A percentile compares a stretch with the other conserved stretches of the same genome.
phyloP scores from a whole-genome alignment of 2,329 filamentous ascomycete species.

The Hysterium pulicare region DNA sequence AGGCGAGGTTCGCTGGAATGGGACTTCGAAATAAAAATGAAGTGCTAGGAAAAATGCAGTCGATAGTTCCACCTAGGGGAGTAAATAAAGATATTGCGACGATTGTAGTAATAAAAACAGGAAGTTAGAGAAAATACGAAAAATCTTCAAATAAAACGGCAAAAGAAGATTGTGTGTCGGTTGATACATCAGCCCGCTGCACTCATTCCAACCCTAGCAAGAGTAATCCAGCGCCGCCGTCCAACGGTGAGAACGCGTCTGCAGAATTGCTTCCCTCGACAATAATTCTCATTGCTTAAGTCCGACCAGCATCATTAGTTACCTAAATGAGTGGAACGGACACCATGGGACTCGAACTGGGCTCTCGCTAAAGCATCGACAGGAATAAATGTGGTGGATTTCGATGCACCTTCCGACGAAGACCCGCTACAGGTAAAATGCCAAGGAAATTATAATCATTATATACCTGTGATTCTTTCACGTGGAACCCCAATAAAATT shows the following conservation, averaged over 20 bases:
- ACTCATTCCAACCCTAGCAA: conserved; percentile 32
- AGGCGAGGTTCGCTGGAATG: too few relatives aligned
- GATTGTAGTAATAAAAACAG: too few relatives aligned
- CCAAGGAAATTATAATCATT: background rate
- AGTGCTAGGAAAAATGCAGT: too few relatives aligned
- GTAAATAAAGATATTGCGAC: too few relatives aligned
- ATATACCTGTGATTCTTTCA: too few relatives aligned
- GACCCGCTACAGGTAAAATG: conserved; percentile 33
- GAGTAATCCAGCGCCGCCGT: conserved; percentile 41
- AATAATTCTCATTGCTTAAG: conserved; percentile 43
- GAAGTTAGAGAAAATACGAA: background rate
- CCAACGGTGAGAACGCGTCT: conserved; percentile 40
- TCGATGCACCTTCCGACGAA: conserved; percentile 32
- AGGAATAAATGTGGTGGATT: conserved; percentile 31
- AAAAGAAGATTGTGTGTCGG: conserved; percentile 24
- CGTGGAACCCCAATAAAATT: too few relatives aligned
- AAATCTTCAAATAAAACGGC: conserved; percentile 13
- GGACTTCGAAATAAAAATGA: too few relatives aligned
- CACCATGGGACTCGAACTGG: conserved; percentile 43
- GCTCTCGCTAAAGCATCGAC: conserved; percentile 32
- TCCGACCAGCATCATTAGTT: conserved; percentile 41
- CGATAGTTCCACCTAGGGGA: too few relatives aligned
- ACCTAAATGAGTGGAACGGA: conserved; percentile 39
- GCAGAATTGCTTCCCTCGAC: conserved; percentile 44
- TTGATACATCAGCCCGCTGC: conserved; percentile 36